Percentiles rank a stretch among this genome's conserved stretches.
These are phyloP conservation scores for Candida koratica DNA, from an alignment of 805 yeast species.

Conservation along the genomic window DNA sequence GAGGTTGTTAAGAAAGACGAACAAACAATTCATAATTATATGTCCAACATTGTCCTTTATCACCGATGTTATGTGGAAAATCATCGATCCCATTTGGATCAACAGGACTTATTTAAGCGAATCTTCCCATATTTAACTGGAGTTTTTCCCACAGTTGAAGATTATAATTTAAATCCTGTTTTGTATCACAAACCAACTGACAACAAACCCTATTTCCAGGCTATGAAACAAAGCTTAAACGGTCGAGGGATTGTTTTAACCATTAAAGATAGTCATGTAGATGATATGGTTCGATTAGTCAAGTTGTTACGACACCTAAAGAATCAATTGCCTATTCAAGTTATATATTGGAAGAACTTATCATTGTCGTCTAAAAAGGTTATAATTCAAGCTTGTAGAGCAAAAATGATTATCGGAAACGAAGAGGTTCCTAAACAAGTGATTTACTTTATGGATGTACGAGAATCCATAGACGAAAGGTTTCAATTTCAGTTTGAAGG, in stretches of 20 bases:
- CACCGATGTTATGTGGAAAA: conserved; percentile 21
- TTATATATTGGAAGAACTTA: conserved; percentile 25
- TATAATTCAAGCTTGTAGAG: conserved; percentile 19
- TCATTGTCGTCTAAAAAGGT: conserved; percentile 21
- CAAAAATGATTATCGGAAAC: conserved; percentile 9
- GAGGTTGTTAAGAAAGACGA: conserved; percentile 18
- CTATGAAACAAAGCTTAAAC: conserved; percentile 16
- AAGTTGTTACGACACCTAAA: conserved; percentile 25
- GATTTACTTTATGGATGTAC: conserved; percentile 29
- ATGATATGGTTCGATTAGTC: conserved; percentile 21
- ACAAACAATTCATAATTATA: conserved; percentile 21
- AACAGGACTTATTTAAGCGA: conserved; percentile 14
- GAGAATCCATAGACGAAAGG: conserved; percentile 17
- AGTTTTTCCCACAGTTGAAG: conserved; percentile 19
- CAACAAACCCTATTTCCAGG: conserved; percentile 11
- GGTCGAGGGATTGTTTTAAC: conserved; percentile 36
- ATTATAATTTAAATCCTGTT: conserved; percentile 9
- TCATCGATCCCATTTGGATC: conserved; percentile 3
- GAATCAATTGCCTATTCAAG: conserved; percentile 31
- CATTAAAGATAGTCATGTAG: conserved; percentile 24
- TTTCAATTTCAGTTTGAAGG: conserved; percentile 32
- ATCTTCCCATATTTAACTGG: conserved; percentile 24
- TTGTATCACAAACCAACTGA: conserved; percentile 1
- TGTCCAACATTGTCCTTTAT: conserved; percentile 23
- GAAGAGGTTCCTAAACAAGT: conserved; percentile 23